Evolutionary conservation across 805 yeast genomes (phyloP).

Genomic region (Candida ipomoeae): DNA sequence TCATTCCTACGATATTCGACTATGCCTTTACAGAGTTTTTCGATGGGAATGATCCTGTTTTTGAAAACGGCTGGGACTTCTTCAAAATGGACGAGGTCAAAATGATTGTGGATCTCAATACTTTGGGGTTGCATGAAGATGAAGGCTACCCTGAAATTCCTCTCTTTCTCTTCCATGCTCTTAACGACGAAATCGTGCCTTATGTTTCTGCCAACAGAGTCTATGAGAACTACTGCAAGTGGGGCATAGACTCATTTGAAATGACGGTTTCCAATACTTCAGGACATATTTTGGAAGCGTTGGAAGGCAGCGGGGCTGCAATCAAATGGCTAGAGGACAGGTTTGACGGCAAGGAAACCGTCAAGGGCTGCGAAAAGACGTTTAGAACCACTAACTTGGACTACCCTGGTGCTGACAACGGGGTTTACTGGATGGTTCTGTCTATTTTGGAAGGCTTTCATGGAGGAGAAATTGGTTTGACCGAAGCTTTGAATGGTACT

Average conservation of each 20-base stretch:
- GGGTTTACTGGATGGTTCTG: conserved; percentile 4
- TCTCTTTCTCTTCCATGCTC: conserved; percentile 22
- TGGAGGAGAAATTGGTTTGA: conserved; percentile 5
- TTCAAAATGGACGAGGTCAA: conserved; percentile 6
- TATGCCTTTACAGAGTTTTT: conserved; percentile 8
- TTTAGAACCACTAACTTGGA: conserved; percentile 11
- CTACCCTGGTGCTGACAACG: conserved; percentile 12
- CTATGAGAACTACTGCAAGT: conserved; percentile 27
- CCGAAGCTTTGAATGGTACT: neutral
- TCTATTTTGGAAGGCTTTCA: neutral
- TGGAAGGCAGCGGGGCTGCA: conserved; percentile 13
- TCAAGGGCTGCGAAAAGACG: conserved; percentile 10
- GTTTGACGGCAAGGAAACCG: conserved; percentile 8
- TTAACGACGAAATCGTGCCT: conserved; percentile 23
- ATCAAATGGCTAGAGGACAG: conserved; percentile 12
- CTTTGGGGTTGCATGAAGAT: neutral
- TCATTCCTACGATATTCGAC: conserved; percentile 3
- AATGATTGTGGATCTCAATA: conserved; percentile 4
- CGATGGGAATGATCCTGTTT: conserved; percentile 5
- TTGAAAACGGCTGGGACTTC: conserved; percentile 6
- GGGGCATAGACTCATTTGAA: conserved; percentile 27
- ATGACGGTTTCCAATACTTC: conserved; percentile 22
- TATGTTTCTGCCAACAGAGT: conserved; percentile 14
- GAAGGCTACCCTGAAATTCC: conserved; percentile 22
- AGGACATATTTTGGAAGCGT: conserved; percentile 25